Percentiles rank a stretch among this genome's conserved stretches.
phyloP scores from a whole-genome alignment of 2,329 filamentous ascomycete species.

The Fusarium oxysporum region DNA sequence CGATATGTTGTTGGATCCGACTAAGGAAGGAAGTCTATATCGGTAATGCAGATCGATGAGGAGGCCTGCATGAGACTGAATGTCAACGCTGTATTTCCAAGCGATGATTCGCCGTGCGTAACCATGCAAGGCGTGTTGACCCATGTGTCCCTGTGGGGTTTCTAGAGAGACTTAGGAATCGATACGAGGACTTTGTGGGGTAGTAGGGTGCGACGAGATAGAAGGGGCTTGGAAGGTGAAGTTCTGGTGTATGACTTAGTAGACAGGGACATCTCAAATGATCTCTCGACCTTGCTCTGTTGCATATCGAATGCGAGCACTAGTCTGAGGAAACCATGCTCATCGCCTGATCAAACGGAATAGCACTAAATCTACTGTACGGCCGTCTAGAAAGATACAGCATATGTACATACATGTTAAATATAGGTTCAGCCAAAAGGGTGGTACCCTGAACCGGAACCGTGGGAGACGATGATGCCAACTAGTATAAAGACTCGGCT shows the following conservation, averaged over 20 bases:
- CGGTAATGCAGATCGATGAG: not conserved
- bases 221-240: not conserved
- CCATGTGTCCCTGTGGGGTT: constrained; percentile 1
- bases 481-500: not conserved
- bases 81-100: not conserved
- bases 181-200: constrained; percentile 5
- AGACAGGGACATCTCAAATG: not conserved
- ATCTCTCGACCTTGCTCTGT: not conserved
- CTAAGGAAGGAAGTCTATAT: not conserved
- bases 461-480: not conserved
- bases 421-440: not conserved
- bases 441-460: not conserved
- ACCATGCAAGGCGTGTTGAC: not conserved
- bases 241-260: not conserved
- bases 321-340: not conserved
- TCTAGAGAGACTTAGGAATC: not conserved
- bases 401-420: not conserved
- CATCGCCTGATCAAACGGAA: not conserved
- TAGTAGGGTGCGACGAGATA: not conserved
- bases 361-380: not conserved
- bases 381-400: not conserved
- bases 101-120: not conserved
- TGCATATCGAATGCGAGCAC: not conserved
- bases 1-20: not conserved
- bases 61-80: not conserved